Conservation (phyloP, 768 basidiomycete species). For the Mycena galopus region DNA sequence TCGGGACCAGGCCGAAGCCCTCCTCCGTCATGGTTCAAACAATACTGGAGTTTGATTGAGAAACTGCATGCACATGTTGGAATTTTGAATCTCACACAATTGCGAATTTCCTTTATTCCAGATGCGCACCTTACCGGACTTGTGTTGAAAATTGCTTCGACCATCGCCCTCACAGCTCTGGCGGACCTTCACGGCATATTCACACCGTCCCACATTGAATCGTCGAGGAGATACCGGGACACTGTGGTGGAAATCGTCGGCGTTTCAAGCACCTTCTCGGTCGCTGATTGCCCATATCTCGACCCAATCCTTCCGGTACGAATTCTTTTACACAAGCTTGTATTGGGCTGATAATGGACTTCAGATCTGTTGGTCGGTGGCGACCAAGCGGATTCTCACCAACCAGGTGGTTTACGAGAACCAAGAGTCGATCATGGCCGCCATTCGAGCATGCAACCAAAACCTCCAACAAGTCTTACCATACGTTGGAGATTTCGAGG, state of each 20-base stretch:
- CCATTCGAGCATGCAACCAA: conserved; percentile 32
- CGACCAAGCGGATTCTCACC: conserved; percentile 33
- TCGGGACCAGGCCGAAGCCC: background rate
- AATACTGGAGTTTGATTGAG: conserved; percentile 35
- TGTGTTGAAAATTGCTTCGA: conserved; percentile 24
- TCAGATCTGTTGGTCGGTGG: conserved; percentile 35
- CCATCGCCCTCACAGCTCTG: conserved; percentile 27
- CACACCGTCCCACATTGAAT: conserved; percentile 31
- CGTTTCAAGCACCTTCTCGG: conserved; percentile 34
- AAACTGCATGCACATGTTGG: conserved; percentile 23
- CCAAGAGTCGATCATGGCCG: conserved; percentile 32
- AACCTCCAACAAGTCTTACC: conserved; percentile 31
- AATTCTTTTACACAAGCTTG: background rate
- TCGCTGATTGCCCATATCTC: conserved; percentile 33
- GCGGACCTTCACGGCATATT: conserved; percentile 36
- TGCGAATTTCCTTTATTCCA: conserved; percentile 32
- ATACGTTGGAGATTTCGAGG: conserved; percentile 26
- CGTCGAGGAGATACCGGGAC: conserved; percentile 31
- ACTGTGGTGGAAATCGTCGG: conserved; percentile 32
- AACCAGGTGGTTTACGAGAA: conserved; percentile 35
- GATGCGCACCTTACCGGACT: conserved; percentile 27
- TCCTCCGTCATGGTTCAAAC: conserved; percentile 27
- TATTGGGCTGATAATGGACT: background rate
- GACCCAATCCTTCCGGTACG: conserved; percentile 35
- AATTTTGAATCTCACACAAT: background rate